These are phyloP conservation scores for Microcyclospora pomicola DNA, from an alignment of 2,329 filamentous ascomycete genomes.

Conservation along the genomic window DNA sequence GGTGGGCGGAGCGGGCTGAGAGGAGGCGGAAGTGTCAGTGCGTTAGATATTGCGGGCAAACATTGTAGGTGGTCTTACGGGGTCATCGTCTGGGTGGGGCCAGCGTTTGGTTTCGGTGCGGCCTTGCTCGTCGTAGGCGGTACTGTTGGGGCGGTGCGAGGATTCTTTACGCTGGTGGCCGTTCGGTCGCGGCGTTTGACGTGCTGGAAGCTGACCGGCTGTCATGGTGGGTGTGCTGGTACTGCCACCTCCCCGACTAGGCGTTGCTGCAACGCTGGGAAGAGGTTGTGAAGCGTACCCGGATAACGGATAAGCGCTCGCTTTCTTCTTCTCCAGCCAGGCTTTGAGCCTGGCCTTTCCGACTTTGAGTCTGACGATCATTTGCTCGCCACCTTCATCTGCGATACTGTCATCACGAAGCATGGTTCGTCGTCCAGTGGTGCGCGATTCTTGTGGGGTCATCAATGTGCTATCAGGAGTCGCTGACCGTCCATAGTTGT, in stretches of 20 bases:
- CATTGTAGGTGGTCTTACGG: constrained; percentile 40
- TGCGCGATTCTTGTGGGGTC: constrained; percentile 59
- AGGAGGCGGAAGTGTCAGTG: background rate
- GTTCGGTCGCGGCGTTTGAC: constrained; percentile 18
- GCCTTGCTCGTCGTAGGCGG: constrained; percentile 32
- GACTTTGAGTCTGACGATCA: constrained; percentile 65
- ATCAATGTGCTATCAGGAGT: constrained; percentile 60
- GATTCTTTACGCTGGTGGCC: constrained; percentile 13
- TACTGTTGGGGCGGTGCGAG: constrained; percentile 2
- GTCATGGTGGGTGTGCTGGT: constrained; percentile 14
- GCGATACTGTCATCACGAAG: constrained; percentile 67
- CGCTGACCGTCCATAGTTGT: constrained; percentile 61
- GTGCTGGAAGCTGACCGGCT: constrained; percentile 12
- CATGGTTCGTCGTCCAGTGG: constrained; percentile 44
- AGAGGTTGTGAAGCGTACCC: constrained; percentile 21
- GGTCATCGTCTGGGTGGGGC: constrained; percentile 42
- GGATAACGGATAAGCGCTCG: constrained; percentile 19
- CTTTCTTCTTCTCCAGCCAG: constrained; percentile 35
- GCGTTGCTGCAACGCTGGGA: constrained; percentile 6
- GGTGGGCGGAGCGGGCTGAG: constrained; percentile 68
- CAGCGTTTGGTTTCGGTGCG: constrained; percentile 53
- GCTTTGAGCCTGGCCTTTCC: constrained; percentile 57
- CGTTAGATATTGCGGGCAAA: background rate
- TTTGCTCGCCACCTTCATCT: constrained; percentile 51
- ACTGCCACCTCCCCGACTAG: constrained; percentile 7